These are phyloP conservation scores for Fusarium luffae DNA, from an alignment of 2,329 filamentous ascomycete species.

Conservation along the genomic window DNA sequence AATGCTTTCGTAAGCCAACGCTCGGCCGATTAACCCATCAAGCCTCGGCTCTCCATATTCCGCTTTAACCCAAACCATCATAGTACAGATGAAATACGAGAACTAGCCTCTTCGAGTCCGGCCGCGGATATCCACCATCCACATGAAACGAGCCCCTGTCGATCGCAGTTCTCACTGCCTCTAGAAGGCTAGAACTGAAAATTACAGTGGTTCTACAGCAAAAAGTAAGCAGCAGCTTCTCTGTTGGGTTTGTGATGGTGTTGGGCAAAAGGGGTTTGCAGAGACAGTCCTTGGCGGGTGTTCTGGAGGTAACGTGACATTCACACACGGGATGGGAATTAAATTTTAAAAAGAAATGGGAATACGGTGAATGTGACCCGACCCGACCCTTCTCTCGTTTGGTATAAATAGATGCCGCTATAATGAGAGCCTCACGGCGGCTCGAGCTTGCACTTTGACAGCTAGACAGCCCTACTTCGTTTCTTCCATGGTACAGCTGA, in stretches of 20 bases:
- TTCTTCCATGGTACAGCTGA: background rate
- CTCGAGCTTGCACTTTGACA: background rate
- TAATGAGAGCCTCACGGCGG: background rate
- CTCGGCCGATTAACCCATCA: constrained; percentile 9
- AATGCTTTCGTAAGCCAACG: background rate
- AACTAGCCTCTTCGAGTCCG: constrained; percentile 1
- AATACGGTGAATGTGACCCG: constrained; percentile 1
- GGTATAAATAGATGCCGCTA: background rate
- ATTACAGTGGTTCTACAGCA: background rate
- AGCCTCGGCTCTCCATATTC: constrained; percentile 9
- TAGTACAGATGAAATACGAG: constrained; percentile 12
- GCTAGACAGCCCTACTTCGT: constrained; percentile 1
- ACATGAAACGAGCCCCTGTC: constrained; percentile 31
- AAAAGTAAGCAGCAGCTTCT: constrained; percentile 5
- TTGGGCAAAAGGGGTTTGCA: constrained; percentile 1
- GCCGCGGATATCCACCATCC: background rate
- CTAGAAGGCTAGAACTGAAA: background rate
- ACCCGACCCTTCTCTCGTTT: background rate
- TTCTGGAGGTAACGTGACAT: constrained; percentile 24
- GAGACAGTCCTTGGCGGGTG: background rate
- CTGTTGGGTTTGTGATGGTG: constrained; percentile 1
- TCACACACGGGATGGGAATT: background rate
- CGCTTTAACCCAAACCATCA: background rate
- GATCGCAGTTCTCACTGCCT: constrained; percentile 16
- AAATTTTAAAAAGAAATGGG: background rate